Percentiles rank a stretch among this genome's conserved stretches.
Evolutionary conservation across 2,329 filamentous ascomycete genomes (phyloP).

Genomic region (Phialophora macrospora): DNA sequence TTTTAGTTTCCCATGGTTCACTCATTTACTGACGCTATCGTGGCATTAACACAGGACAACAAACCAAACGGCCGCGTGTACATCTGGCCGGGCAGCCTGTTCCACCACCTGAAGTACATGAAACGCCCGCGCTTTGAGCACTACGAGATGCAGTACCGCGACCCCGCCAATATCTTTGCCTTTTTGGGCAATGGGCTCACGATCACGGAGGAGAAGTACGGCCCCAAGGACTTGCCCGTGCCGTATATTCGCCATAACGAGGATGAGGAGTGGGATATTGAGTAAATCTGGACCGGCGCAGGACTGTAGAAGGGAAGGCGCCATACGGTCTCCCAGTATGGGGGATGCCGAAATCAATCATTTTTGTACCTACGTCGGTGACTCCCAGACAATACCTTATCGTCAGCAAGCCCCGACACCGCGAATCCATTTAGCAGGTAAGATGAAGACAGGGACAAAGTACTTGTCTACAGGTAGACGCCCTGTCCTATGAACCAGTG

Average conservation of each 20-base stretch:
- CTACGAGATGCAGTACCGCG: slow-evolving; percentile 47
- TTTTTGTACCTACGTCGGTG: not conserved
- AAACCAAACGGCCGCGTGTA: slow-evolving; percentile 42
- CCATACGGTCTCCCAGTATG: not conserved
- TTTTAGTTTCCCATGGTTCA: not conserved
- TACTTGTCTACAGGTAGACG: not conserved
- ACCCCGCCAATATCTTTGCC: slow-evolving; percentile 48
- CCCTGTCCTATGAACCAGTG: too few species aligned
- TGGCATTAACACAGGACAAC: slow-evolving; percentile 24
- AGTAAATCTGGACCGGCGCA: slow-evolving; percentile 9
- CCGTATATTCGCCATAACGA: slow-evolving; percentile 33
- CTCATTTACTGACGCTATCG: not conserved
- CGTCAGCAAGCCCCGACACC: not conserved
- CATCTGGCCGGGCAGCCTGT: slow-evolving; percentile 48
- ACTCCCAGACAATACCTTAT: not conserved
- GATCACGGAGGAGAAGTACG: slow-evolving; percentile 44
- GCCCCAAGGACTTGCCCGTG: slow-evolving; percentile 21
- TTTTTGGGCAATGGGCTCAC: slow-evolving; percentile 55
- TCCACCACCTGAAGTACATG: slow-evolving; percentile 50
- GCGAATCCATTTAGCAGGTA: not conserved
- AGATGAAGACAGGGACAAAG: not conserved
- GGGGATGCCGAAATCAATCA: not conserved
- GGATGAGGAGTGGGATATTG: slow-evolving; percentile 34
- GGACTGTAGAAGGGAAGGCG: not conserved
- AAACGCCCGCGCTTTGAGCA: slow-evolving; percentile 49